These are phyloP conservation scores for Schrenkiella parvula DNA, from an alignment of 345 rosid species.

Conservation along the genomic window DNA sequence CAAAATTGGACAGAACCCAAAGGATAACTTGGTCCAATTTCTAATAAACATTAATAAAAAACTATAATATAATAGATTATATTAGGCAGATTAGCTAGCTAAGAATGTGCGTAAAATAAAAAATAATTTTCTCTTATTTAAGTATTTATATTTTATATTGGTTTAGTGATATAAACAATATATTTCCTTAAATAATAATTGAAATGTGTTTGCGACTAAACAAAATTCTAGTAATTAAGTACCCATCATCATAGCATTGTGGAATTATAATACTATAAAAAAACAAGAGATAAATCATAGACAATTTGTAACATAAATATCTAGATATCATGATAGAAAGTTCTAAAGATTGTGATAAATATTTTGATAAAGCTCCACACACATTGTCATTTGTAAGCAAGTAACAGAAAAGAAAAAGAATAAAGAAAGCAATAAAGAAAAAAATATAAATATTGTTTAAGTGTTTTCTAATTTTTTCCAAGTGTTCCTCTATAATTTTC, in stretches of 20 bases:
- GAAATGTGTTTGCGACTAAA: no score
- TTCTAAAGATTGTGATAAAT: neutral
- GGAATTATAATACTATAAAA: neutral
- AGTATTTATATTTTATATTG: no score
- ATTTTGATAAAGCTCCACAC: neutral
- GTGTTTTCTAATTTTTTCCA: neutral
- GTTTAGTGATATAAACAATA: no score
- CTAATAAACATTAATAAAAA: neutral
- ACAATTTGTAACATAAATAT: neutral
- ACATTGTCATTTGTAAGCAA: neutral
- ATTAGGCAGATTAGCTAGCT: no score
- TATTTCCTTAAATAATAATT: no score
- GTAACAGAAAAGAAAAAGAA: neutral
- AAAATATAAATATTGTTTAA: neutral
- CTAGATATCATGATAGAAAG: neutral
- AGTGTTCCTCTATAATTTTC: neutral
- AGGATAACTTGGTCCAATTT: neutral
- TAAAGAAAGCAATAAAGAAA: neutral
- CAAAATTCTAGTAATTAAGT: neutral
- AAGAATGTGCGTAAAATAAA: no score
- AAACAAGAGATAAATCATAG: neutral
- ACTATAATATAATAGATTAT: neutral
- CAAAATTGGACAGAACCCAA: neutral
- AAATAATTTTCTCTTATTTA: no score
- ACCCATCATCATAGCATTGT: neutral